Evolutionary conservation across 2,329 filamentous ascomycete species (phyloP), one percentile per base, ranked within the genome.

Genomic region (Paecilomyces sp.): DNA sequence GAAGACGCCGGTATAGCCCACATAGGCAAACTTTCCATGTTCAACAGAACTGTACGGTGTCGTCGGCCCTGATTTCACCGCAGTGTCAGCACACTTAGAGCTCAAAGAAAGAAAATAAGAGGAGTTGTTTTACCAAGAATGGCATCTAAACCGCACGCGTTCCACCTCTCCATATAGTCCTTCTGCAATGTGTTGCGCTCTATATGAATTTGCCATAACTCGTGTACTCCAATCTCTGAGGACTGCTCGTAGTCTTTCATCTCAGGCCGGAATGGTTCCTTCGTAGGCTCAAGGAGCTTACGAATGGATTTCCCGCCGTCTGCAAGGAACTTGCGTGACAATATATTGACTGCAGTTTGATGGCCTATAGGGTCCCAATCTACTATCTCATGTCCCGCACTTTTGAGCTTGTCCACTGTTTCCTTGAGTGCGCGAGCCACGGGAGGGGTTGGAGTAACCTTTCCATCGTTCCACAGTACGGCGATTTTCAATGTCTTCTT

Each of bases 401-500:
- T 84, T 80, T 1, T 85, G 72, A 56, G 88, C 69, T 34, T 87
- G 80, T 75, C 71, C 1, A 77, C 78, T 0, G 83, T 73, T 3
- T 75, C 68, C 3, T 73, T 69, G 4, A 90, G 69, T 1, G 84
- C 86, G 2, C 86, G 79, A 0, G 78, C 70, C 1, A 89, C 80
- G 0, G 87, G 87, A 1, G 87, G 86, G 24, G 87, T 87, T 0
- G 87, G 87, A 1, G 70, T 77, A 1, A 88, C 85, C 41, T 87
- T 76, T 12, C 80, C 82, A 66, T 89, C 87, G 66, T 85, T 73
- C 79, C 80, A 84, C 65, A 88, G 74, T 7, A 89, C 79, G 4
- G 77, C 86, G 56, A 89, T 75, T 56, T 77, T 81, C 22, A 89
- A 72, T 51, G 68, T 69, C 12, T 62, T 56, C 12, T 63, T 65